Evolutionary conservation across 345 rosid genomes (phyloP).

Genomic region (Mercurialis annua): DNA sequence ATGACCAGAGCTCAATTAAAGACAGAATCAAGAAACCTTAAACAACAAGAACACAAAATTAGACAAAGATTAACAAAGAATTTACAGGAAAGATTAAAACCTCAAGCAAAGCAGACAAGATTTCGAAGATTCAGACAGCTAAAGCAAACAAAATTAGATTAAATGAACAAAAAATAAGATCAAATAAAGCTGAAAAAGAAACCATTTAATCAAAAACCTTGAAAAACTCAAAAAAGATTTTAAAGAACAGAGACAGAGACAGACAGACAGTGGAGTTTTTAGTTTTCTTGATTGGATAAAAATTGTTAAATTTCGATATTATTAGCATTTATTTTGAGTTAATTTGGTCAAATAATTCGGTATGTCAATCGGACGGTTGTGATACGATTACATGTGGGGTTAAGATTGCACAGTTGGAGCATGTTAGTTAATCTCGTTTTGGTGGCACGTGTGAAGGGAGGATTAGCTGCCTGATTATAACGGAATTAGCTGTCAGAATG

Average conservation of each 20-base stretch:
- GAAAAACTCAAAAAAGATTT: not conserved
- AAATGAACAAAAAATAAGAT: slow-evolving; percentile 14
- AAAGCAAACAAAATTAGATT: slow-evolving; percentile 14
- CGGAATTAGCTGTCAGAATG: not conserved
- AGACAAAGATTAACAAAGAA: not conserved
- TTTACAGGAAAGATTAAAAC: not conserved
- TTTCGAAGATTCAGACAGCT: not conserved
- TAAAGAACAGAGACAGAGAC: not conserved
- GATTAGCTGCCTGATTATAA: not conserved
- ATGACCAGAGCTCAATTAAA: slow-evolving; percentile 4
- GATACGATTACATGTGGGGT: not conserved
- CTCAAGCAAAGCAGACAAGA: not conserved
- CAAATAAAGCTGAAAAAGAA: slow-evolving; percentile 8
- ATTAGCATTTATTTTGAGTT: too few species aligned
- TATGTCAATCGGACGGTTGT: slow-evolving; percentile 6
- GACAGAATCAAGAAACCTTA: not conserved
- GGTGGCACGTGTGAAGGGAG: not conserved
- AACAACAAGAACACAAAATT: not conserved
- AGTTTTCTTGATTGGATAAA: not conserved
- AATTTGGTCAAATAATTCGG: not conserved
- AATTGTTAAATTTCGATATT: not conserved
- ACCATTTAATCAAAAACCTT: slow-evolving; percentile 2
- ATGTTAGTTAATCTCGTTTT: slow-evolving; percentile 16
- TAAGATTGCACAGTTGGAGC: not conserved
- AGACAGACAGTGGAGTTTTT: not conserved